A percentile compares a stretch with the other conserved stretches of the same genome.
These are phyloP conservation scores for Fomitiporia mediterranea DNA, from an alignment of 1,284 basidiomycete species.

Conservation along the genomic window DNA sequence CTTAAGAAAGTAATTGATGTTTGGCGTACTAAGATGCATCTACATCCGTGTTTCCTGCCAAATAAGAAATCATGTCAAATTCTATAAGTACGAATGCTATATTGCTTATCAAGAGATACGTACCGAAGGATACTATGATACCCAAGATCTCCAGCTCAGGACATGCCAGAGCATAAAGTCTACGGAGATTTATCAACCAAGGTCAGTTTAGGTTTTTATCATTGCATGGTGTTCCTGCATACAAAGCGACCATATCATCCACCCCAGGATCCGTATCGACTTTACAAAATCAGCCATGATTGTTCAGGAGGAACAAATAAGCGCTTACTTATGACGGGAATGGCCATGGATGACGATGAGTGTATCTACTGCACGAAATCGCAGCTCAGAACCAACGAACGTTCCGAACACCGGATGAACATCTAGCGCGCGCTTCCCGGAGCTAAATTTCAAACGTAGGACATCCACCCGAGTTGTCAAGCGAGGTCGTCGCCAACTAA, in stretches of 20 bases:
- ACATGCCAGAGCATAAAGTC: slow-evolving; percentile 67
- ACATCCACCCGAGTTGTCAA: too few relatives aligned
- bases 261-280: slow-evolving; percentile 88
- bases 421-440: background rate
- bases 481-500: too few relatives aligned
- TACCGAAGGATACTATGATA: slow-evolving; percentile 76
- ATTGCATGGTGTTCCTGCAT: slow-evolving; percentile 19
- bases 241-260: slow-evolving; percentile 82
- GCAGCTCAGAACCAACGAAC: background rate
- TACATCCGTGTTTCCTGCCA: slow-evolving; percentile 65
- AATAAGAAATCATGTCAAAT: slow-evolving; percentile 27
- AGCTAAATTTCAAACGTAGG: background rate
- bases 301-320: background rate
- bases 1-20: background rate
- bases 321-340: slow-evolving; percentile 18
- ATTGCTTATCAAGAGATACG: slow-evolving; percentile 23
- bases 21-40: slow-evolving; percentile 51
- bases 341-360: slow-evolving; percentile 9
- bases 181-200: slow-evolving; percentile 22
- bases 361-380: background rate
- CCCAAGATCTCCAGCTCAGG: slow-evolving; percentile 77
- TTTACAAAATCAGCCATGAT: slow-evolving; percentile 26
- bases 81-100: background rate
- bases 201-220: slow-evolving; percentile 27
- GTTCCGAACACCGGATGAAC: background rate